Evolutionary conservation across 805 yeast species (phyloP), one percentile per base, ranked within the genome.

Genomic region (Candida koratica): DNA sequence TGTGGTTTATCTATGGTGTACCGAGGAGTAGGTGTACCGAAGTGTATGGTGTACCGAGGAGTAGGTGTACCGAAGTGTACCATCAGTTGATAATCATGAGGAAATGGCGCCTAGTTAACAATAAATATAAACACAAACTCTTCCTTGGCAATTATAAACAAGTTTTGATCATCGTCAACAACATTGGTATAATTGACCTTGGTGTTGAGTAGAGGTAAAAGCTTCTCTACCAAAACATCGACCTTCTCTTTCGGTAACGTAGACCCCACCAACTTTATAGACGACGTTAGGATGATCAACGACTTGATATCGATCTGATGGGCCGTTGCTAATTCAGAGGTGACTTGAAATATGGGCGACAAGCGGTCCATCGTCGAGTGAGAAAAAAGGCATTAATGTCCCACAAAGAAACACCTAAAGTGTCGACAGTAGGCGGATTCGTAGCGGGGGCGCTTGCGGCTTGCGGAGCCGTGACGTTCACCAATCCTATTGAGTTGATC

Each of bases 391-490:
- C n/a, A n/a, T n/a, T n/a, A 6, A 29, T 29, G 32, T 29, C 32
- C 25, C 25, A 18, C 3, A 43, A 46, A 29, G 47, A 42, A 28
- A 41, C 47, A 6, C 41, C 53, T 46, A 65, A 73, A 45, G 71
- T 82, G 14, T 70, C 81, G 25, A 77, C 85, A 3, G 46, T 69
- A 9, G 94, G 94, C 14, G 94, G 96, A 2, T 87, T 89, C 50
- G 51, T 80, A 4, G 96, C 96, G 4, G 97, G 96, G 38, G 95
- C 93, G 6, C 40, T 84, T 11, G 98, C 98, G 3, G 97, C 97
- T 3, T 89, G 97, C 67, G 93, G 95, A 37, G 97, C 98, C 0
- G 98, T 93, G 29, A 90, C 97, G 0, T 81, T 90, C 55, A 89
- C 97, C 4, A 93, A 93, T 56, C 98, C 98, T 5, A 82, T 93